These are phyloP conservation scores for Rhynchospora breviuscula DNA, from an alignment of 176 grass and related monocot genomes.

Conservation along the genomic window DNA sequence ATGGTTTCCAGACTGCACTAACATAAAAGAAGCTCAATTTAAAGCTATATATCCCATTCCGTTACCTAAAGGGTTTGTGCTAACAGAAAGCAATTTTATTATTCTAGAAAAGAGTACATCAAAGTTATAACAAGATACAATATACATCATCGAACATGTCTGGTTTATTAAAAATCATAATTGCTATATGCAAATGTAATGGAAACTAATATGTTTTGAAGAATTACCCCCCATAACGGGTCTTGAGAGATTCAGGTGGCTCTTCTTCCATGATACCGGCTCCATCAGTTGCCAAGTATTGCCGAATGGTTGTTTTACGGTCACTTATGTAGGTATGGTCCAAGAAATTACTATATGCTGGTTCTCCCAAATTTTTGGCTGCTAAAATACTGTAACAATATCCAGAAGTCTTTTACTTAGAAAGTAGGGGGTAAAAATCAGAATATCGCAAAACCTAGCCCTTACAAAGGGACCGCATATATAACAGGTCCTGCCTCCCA, in stretches of 20 bases:
- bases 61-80: neutral
- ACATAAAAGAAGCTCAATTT: too few species aligned
- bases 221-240: slow-evolving; percentile 68
- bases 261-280: slow-evolving; percentile 86
- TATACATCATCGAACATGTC: too few species aligned
- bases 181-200: neutral
- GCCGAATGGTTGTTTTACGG: slow-evolving; percentile 49
- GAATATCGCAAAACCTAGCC: neutral
- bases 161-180: neutral
- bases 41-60: neutral
- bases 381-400: slow-evolving; percentile 63
- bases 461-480: neutral
- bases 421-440: neutral
- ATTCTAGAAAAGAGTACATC: neutral
- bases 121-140: too few species aligned
- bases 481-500: neutral
- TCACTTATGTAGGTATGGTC: slow-evolving; percentile 88
- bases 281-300: slow-evolving; percentile 60
- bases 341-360: slow-evolving; percentile 65
- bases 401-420: slow-evolving; percentile 2
- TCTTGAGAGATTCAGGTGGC: slow-evolving; percentile 54
- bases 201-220: neutral
- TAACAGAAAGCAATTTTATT: neutral
- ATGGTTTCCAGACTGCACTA: too few species aligned
- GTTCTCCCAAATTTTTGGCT: slow-evolving; percentile 73